Evolutionary conservation across 1,284 basidiomycete species (phyloP).

Genomic region (Moesziomyces sp.): DNA sequence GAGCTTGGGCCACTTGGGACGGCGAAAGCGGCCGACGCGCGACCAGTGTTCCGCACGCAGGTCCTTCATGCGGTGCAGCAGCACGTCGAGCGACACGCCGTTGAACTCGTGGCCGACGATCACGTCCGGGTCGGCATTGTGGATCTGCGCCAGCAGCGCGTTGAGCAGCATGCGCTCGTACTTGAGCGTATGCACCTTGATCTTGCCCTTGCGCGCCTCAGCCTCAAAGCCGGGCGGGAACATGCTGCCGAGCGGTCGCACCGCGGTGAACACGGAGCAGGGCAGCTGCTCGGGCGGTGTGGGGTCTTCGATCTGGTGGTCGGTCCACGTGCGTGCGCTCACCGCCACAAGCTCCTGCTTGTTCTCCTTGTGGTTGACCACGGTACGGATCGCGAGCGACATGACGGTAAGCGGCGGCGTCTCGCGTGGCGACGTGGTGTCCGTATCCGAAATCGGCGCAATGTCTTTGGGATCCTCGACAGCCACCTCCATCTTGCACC

Average conservation of each 20-base stretch:
- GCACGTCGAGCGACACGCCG: conserved; percentile 88
- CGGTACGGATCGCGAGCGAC: conserved; percentile 87
- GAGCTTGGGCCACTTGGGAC: conserved; percentile 84
- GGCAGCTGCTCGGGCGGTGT: conserved; percentile 73
- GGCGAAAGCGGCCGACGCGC: conserved; percentile 88
- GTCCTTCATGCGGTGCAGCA: conserved; percentile 90
- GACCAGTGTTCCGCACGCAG: conserved; percentile 83
- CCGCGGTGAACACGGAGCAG: conserved; percentile 85
- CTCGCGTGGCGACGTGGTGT: conserved; percentile 79
- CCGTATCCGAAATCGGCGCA: conserved; percentile 81
- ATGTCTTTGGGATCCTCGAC: conserved; percentile 88
- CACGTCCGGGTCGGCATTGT: conserved; percentile 91
- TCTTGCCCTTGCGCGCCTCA: conserved; percentile 70
- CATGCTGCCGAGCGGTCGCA: conserved; percentile 85
- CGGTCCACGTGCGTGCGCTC: conserved; percentile 86
- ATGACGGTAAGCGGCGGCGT: conserved; percentile 89
- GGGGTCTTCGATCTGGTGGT: conserved; percentile 62
- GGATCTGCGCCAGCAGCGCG: conserved; percentile 82
- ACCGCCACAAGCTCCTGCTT: conserved; percentile 91
- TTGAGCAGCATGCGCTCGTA: conserved; percentile 85
- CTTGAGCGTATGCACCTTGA: conserved; percentile 78
- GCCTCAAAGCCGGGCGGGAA: conserved; percentile 87
- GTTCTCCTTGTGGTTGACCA: conserved; percentile 93
- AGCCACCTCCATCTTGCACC: conserved; percentile 82
- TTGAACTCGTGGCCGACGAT: conserved; percentile 95